Evolutionary conservation across 108 stramenopile genomes (phyloP).

Genomic region (Poteriospumella lacustris): DNA sequence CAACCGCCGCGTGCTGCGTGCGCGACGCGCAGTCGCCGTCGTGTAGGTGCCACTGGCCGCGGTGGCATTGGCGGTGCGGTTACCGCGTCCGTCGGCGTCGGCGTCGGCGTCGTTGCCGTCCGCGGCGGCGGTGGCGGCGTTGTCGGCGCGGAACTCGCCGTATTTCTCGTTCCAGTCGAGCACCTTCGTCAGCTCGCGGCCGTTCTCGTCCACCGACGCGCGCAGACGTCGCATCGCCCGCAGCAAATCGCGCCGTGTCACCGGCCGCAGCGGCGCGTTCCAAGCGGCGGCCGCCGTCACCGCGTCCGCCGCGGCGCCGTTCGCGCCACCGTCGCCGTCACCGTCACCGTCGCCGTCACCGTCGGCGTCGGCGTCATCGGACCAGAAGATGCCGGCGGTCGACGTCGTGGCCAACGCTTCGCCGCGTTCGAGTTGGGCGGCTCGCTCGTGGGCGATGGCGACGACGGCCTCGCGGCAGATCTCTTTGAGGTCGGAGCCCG

Average conservation of each 20-base stretch:
- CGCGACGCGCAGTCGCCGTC: too few species aligned
- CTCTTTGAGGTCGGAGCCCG: constrained; percentile 92
- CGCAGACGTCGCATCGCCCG: constrained; percentile 77
- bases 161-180: constrained; percentile 96
- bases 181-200: constrained; percentile 76
- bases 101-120: too few species aligned
- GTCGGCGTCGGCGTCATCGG: constrained; percentile 39
- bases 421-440: constrained; percentile 59
- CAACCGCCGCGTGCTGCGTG: too few species aligned
- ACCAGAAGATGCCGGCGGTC: constrained; percentile 19
- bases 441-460: constrained; percentile 88
- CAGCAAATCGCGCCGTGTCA: constrained; percentile 78
- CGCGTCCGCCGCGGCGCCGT: constrained; percentile 40
- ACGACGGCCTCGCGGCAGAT: constrained; percentile 91
- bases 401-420: too few species aligned
- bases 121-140: too few species aligned
- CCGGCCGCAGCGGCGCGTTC: constrained; percentile 73
- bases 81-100: too few species aligned
- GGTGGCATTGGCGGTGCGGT: too few species aligned
- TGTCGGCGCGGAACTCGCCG: constrained; percentile 89
- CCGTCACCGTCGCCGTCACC: not conserved
- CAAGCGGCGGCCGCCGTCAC: too few species aligned
- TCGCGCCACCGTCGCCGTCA: constrained; percentile 40
- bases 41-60: too few species aligned
- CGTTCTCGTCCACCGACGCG: constrained; percentile 85